Evolutionary conservation across 1,284 basidiomycete genomes (phyloP).

Genomic region (Ustilago esculenta): DNA sequence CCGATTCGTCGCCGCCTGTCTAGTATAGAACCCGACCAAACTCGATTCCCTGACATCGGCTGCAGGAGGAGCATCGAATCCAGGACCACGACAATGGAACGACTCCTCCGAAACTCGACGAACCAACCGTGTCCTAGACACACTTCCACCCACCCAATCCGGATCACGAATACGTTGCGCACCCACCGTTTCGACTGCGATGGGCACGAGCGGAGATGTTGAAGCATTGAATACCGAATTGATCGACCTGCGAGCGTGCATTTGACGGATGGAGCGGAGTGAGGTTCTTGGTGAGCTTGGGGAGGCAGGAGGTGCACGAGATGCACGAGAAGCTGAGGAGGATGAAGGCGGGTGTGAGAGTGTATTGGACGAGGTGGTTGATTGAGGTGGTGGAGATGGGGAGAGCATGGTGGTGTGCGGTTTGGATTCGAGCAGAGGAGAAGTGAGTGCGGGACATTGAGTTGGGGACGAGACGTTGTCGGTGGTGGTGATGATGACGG

Average conservation of each 20-base stretch:
- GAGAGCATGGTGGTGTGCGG: not conserved
- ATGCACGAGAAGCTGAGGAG: not conserved
- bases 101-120: slow-evolving; percentile 24
- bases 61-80: slow-evolving; percentile 20
- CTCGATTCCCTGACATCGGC: slow-evolving; percentile 7
- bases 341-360: slow-evolving; percentile 11
- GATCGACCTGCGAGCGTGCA: slow-evolving; percentile 28
- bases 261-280: slow-evolving; percentile 33
- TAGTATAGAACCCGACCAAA: slow-evolving; percentile 9
- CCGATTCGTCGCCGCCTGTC: slow-evolving; percentile 2
- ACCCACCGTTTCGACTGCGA: no score
- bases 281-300: slow-evolving; percentile 13
- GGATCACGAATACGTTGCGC: not conserved
- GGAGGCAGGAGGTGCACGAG: not conserved
- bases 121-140: not conserved
- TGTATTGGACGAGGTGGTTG: slow-evolving; percentile 11
- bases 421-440: not conserved
- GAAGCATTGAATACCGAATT: slow-evolving; percentile 10
- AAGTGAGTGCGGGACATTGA: slow-evolving; percentile 9
- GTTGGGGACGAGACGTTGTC: slow-evolving; percentile 1
- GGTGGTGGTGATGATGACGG: slow-evolving; percentile 8
- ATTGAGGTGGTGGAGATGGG: slow-evolving; percentile 7
- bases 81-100: slow-evolving; percentile 30
- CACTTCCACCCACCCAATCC: not conserved
- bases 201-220: no score